These are phyloP conservation scores for Trifolium repens DNA, from an alignment of 306 rosid species.

Conservation along the genomic window DNA sequence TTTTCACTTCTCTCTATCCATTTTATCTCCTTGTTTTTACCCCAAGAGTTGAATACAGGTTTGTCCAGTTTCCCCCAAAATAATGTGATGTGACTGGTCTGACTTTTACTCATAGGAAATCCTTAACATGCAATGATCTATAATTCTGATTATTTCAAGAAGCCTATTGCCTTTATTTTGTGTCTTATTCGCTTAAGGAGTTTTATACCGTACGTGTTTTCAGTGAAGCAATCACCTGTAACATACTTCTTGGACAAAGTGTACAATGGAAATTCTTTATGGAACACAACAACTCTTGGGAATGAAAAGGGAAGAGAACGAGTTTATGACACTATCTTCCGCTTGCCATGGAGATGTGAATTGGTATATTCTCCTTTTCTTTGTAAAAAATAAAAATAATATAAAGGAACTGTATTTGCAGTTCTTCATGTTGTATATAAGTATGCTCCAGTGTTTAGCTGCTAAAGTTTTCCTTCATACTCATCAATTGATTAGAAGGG, in stretches of 20 bases:
- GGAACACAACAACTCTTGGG: constrained; percentile 80
- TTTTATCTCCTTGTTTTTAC: no score
- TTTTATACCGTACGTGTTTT: constrained; percentile 39
- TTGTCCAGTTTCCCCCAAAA: not conserved
- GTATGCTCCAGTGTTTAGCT: not conserved
- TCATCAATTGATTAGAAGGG: constrained; percentile 4
- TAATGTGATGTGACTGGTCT: not conserved
- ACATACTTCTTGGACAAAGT: constrained; percentile 80
- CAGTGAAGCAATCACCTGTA: constrained; percentile 71
- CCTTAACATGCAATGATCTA: not conserved
- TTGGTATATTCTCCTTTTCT: constrained; percentile 62
- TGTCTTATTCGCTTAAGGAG: constrained; percentile 11
- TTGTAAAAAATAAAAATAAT: not conserved
- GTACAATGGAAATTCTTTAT: constrained; percentile 76
- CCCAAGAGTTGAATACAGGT: not conserved
- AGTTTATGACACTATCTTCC: constrained; percentile 94
- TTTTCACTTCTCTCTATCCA: no score
- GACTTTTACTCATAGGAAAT: not conserved
- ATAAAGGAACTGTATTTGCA: constrained; percentile 9
- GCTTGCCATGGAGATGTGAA: constrained; percentile 99
- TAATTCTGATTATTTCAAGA: not conserved
- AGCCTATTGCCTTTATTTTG: constrained; percentile 6
- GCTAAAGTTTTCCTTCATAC: constrained; percentile 22
- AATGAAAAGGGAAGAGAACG: constrained; percentile 87
- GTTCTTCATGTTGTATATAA: not conserved